Conservation (phyloP, 2,329 filamentous ascomycete species). For the Colletotrichum simmondsii region DNA sequence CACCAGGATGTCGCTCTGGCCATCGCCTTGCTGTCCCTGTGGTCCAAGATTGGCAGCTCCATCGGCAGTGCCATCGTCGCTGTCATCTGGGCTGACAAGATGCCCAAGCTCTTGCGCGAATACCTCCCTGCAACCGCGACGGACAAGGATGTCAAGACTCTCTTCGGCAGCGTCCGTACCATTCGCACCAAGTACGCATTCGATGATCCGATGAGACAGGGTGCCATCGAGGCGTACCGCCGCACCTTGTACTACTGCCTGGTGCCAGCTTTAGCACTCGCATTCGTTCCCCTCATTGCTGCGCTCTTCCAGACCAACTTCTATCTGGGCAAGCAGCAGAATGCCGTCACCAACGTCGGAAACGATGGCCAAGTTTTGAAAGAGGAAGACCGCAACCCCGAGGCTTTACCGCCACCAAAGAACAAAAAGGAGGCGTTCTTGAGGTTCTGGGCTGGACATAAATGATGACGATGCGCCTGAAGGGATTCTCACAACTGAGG, state of each 20-base stretch:
- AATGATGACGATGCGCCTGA: background rate
- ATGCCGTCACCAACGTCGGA: conserved; percentile 29
- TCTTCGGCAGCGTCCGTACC: conserved; percentile 23
- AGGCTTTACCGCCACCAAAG: conserved; percentile 32
- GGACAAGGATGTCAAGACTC: conserved; percentile 36
- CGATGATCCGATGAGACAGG: conserved; percentile 34
- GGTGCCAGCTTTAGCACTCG: conserved; percentile 22
- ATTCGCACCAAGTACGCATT: conserved; percentile 33
- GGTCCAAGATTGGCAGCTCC: conserved; percentile 30
- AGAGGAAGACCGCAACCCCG: conserved; percentile 24
- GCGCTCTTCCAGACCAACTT: conserved; percentile 33
- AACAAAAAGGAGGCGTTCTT: conserved; percentile 41
- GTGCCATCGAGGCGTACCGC: conserved; percentile 34
- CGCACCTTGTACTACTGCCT: conserved; percentile 33
- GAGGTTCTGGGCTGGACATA: conserved; percentile 39
- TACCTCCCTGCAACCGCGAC: conserved; percentile 38
- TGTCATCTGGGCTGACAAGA: conserved; percentile 35
- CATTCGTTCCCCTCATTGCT: conserved; percentile 30
- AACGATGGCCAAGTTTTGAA: conserved; percentile 21
- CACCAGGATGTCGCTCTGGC: conserved; percentile 29
- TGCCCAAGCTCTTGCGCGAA: conserved; percentile 39
- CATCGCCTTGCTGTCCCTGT: conserved; percentile 22
- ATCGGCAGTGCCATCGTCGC: conserved; percentile 27
- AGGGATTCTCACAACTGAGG: too few species aligned
- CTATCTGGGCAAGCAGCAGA: conserved; percentile 35